These are phyloP conservation scores for Fraxinus angustifolia DNA, from an alignment of 305 asterid species.

Conservation along the genomic window DNA sequence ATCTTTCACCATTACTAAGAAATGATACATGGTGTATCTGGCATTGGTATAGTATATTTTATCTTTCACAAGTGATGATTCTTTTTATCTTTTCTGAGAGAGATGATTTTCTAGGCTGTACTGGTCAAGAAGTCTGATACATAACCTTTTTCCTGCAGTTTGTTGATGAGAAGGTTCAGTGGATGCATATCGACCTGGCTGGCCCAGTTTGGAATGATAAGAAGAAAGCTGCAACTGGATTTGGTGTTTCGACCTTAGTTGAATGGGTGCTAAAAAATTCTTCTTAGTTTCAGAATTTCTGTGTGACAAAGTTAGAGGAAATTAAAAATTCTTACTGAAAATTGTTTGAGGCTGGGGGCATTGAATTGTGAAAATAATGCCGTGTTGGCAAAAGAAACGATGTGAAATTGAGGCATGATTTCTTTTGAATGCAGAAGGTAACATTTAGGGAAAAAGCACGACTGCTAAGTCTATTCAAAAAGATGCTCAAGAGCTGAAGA, in stretches of 20 bases:
- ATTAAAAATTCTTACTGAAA: neutral
- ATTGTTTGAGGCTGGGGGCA: neutral
- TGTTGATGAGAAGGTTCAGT: constrained; percentile 91
- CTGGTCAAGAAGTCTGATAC: neutral
- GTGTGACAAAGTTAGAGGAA: neutral
- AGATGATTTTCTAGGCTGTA: neutral
- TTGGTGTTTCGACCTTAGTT: constrained; percentile 75
- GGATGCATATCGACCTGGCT: constrained; percentile 98
- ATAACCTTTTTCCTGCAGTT: constrained; percentile 44
- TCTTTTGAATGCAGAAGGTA: neutral
- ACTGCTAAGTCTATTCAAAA: neutral
- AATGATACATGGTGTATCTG: neutral
- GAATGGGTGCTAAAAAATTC: constrained; percentile 80
- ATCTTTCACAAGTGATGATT: neutral
- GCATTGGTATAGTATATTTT: neutral
- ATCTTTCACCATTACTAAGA: neutral
- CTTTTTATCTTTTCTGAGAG: neutral
- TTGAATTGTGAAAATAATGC: neutral
- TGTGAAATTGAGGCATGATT: neutral
- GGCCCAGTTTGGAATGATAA: constrained; percentile 90
- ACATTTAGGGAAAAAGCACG: neutral
- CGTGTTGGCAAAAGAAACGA: neutral
- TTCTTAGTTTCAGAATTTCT: constrained; percentile 20
- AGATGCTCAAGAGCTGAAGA: neutral
- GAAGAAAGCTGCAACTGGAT: constrained; percentile 81